A percentile compares a stretch with the other conserved stretches of the same genome.
Conservation (phyloP, 805 yeast genomes). For the Yarrowia sp. region DNA sequence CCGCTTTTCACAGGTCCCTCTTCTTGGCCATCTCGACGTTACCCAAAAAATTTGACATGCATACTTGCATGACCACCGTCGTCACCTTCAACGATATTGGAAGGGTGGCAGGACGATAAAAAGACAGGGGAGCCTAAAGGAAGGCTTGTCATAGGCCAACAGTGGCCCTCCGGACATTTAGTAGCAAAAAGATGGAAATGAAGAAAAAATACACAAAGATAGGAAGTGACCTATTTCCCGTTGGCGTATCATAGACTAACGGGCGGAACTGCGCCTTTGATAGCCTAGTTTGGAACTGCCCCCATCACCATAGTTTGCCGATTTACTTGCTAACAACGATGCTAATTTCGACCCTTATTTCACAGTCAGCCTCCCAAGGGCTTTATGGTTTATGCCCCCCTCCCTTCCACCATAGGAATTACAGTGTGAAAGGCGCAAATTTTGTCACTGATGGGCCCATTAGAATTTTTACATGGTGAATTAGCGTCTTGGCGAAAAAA, state of each 20-base stretch:
- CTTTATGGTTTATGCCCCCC: too few species aligned
- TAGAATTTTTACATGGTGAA: neutral
- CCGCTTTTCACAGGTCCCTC: neutral
- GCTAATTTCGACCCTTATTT: neutral
- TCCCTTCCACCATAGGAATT: neutral
- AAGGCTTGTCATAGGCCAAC: neutral
- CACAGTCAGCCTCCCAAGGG: too few species aligned
- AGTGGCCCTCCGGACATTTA: neutral
- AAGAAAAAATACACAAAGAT: too few species aligned
- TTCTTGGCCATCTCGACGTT: neutral
- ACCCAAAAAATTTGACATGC: neutral
- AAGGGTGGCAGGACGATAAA: neutral
- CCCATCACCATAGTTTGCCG: neutral
- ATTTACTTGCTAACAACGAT: neutral
- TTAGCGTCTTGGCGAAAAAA: conserved; percentile 7
- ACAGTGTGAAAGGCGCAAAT: conserved; percentile 1
- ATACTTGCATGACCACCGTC: conserved; percentile 14
- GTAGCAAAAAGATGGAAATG: neutral
- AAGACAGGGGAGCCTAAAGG: neutral
- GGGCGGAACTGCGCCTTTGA: neutral
- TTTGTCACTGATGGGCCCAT: neutral
- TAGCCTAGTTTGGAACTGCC: too few species aligned
- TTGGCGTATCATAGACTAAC: neutral
- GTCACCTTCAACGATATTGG: conserved; percentile 6
- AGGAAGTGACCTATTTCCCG: too few species aligned